Percentiles rank a stretch among this genome's conserved stretches.
These are phyloP conservation scores for Psilocybe cyanescens DNA, from an alignment of 768 basidiomycete genomes.

Conservation along the genomic window DNA sequence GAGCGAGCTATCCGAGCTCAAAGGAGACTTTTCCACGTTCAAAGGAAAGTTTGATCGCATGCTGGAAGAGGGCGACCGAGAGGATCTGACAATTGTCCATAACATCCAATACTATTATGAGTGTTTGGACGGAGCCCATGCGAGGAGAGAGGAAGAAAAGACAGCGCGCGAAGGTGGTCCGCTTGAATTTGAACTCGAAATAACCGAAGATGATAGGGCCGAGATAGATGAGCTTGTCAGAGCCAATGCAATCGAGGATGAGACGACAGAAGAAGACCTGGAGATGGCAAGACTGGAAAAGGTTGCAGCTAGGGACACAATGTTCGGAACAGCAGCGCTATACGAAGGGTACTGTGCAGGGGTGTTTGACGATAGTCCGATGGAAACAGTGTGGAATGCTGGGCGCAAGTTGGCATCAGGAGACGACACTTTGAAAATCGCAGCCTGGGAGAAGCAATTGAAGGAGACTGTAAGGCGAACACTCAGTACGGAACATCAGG, in stretches of 20 bases:
- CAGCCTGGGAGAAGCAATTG: conserved; percentile 10
- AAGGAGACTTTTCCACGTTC: conserved; percentile 16
- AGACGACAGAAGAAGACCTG: conserved; percentile 7
- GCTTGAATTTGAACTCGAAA: not conserved
- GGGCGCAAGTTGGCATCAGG: not conserved
- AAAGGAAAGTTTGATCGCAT: conserved; percentile 23
- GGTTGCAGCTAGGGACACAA: not conserved
- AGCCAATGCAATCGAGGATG: not conserved
- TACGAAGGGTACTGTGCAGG: not conserved
- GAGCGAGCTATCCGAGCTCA: conserved; percentile 29
- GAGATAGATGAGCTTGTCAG: not conserved
- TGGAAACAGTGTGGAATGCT: not conserved
- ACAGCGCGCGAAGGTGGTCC: not conserved
- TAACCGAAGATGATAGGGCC: not conserved
- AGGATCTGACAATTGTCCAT: conserved; percentile 11
- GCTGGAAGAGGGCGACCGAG: not conserved
- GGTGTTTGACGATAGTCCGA: not conserved
- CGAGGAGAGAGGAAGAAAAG: conserved; percentile 1
- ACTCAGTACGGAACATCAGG: too few species aligned
- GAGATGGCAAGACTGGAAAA: not conserved
- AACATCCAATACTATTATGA: conserved; percentile 40
- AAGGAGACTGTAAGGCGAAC: conserved; percentile 1
- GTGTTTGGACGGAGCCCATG: conserved; percentile 18
- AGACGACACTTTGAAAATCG: not conserved
- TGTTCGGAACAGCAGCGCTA: conserved; percentile 7